Base-by-base conservation (phyloP, 2,329 filamentous ascomycete genomes). In the Fusarium xylarioides region DNA sequence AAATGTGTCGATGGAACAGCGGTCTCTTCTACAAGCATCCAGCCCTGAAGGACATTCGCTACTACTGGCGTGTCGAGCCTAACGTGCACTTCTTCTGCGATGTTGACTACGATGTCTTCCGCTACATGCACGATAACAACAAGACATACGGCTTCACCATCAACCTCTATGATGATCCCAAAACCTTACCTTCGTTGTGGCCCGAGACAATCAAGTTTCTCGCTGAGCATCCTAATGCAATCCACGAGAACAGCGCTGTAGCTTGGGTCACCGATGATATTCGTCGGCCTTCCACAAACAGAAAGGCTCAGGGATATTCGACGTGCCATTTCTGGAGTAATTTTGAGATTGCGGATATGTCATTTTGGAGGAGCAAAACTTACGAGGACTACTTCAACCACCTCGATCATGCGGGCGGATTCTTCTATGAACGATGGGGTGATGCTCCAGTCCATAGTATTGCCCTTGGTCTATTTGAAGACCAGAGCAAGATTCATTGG, bases 251-350 rank as follows among this genome's bases (percentile, higher is more conserved):
- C 82, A 97, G 94, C 80, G 95, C 96, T 65, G 89, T 95, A 84
- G 87, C 89, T 38, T 99, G 95, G 95, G 83, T 99, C 70, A 93
- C 91, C 4, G 96, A 99, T 81, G 90, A 89, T 70, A 83, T 87
- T 63, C 88, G 91, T 53, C 89, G 96, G 54, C 95, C 95, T 2
- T 90, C 94, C 19, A 93, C 97, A 82, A 94, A 94, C 79, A 81
- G 87, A 60, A 90, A 91, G 71, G 95, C 95, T 11, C 93, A 97
- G 78, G 96, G 96, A 38, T 99, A 97, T 86, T 97, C 94, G 38
- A 98, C 96, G 5, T 99, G 96, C 82, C 96, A 99, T 83, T 99
- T 99, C 86, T 99, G 96, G 96, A 96, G 92, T 78, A 99, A 99
- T 83, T 99, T 99, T 78, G 96, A 99, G 83, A 95, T 99, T 77